Base-by-base conservation (phyloP, 2,329 filamentous ascomycete species). In the Geosmithia flava region DNA sequence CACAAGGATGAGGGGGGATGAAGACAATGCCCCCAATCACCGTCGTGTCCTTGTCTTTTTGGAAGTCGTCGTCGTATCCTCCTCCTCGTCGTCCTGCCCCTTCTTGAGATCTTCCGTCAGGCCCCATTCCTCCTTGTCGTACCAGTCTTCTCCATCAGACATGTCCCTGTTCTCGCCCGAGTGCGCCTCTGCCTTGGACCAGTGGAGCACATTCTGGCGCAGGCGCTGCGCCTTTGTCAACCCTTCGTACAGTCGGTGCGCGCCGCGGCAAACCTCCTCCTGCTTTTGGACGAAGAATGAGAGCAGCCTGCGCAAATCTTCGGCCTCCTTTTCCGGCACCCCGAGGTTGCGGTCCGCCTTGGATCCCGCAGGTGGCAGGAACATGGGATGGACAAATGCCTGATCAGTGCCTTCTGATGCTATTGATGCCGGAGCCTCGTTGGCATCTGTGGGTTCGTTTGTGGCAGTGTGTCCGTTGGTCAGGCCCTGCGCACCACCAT, bases 71-170 rank as follows among this genome's bases (percentile, higher is more conserved):
- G 70, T 68, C 51, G 68, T 72, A 53, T 89, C 85, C 59, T 91
- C 86, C 59, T 93, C 87, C 57, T 91, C 87, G 59, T 85, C 82
- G 52, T 89, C 85, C 56, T 86, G 82, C 0, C 87, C 87, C 67
- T 93, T 93, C 62, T 87, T 83, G 7, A 91, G 66, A 54, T 86
- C 82, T 52, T 85, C 83, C 8, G 78, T 75, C 45, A 93, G 62
- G 0, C 77, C 78, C 85, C 86, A 91, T 65, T 87, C 84, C 47
- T 87, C 83, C 58, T 78, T 78, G 63, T 94, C 87, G 59, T 89
- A 90, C 85, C 86, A 94, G 61, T 94, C 87, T 68, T 94, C 87
- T 11, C 86, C 86, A 60, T 94, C 87, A 46, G 84, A 89, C 81
- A 93, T 81, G 62, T 90, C 85, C 46, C 81, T 64, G 59, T 81